A percentile compares a stretch with the other conserved stretches of the same genome.
phyloP scores from a whole-genome alignment of 2,329 filamentous ascomycete genomes.

The Tolypocladium amazonense region DNA sequence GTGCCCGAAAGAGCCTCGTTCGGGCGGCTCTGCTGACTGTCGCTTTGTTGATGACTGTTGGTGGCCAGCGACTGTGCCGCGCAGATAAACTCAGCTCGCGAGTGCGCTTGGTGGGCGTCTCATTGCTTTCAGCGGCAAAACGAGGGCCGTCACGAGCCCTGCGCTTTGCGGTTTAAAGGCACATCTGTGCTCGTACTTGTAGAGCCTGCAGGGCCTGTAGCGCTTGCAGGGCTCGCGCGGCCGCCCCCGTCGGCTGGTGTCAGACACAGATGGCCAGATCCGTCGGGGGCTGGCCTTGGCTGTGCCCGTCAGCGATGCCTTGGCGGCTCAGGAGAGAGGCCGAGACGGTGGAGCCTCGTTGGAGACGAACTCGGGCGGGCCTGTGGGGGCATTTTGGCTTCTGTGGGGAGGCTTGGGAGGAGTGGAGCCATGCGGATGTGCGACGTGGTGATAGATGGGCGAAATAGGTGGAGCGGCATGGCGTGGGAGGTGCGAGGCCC shows the following conservation, averaged over 20 bases:
- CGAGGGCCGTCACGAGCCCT: neutral
- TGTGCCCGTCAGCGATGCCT: constrained; percentile 1
- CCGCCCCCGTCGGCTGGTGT: neutral
- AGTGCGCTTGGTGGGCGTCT: neutral
- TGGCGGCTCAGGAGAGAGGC: constrained; percentile 2
- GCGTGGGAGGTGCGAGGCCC: neutral
- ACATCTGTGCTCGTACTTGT: neutral
- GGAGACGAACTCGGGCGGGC: neutral
- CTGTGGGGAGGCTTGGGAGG: neutral
- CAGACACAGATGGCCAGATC: constrained; percentile 8
- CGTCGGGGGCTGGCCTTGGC: constrained; percentile 7
- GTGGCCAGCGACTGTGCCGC: neutral
- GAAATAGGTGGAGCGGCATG: neutral
- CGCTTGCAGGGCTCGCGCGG: neutral
- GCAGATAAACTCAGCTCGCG: neutral
- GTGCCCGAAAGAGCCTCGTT: neutral
- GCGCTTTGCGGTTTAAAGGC: neutral
- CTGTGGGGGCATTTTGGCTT: neutral
- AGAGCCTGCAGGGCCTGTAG: neutral
- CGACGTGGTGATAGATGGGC: neutral
- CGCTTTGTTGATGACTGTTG: neutral
- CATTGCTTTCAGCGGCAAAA: neutral
- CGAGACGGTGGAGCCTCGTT: constrained; percentile 1
- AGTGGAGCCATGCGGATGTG: neutral
- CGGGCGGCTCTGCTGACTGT: neutral